phyloP scores from a whole-genome alignment of 2,329 filamentous ascomycete species.

The Arthrobotrys entomopaga region DNA sequence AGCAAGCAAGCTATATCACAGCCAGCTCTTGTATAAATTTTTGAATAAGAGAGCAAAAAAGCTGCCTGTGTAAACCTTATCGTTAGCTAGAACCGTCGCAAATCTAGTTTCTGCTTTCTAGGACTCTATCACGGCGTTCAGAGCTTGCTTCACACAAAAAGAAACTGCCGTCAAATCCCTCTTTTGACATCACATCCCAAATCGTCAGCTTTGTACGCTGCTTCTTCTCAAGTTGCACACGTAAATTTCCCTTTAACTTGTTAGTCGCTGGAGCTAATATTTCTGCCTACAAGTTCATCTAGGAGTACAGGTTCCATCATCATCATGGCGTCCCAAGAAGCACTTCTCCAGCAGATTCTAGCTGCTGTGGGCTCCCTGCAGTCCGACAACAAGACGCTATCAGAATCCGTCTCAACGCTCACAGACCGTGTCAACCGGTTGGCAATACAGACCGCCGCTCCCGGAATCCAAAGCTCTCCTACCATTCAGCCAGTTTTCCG shows the following conservation, averaged over 20 bases:
- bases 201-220: slow-evolving; percentile 4
- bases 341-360: slow-evolving; percentile 67
- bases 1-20: slow-evolving; percentile 1
- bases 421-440: slow-evolving; percentile 72
- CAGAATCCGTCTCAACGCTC: slow-evolving; percentile 70
- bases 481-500: slow-evolving; percentile 42
- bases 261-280: slow-evolving; percentile 7
- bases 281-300: neutral
- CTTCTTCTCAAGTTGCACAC: neutral
- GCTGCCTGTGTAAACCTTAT: neutral
- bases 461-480: slow-evolving; percentile 22
- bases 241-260: neutral
- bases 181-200: slow-evolving; percentile 31
- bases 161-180: slow-evolving; percentile 37
- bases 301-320: slow-evolving; percentile 20
- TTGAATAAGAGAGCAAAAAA: no score
- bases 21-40: neutral
- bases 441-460: slow-evolving; percentile 67
- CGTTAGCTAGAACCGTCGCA: neutral
- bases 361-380: slow-evolving; percentile 68
- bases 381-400: slow-evolving; percentile 68
- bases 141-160: slow-evolving; percentile 31
- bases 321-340: slow-evolving; percentile 43
- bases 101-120: neutral
- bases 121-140: neutral